These are phyloP conservation scores for Puccinia coronata DNA, from an alignment of 1,284 basidiomycete genomes.

Conservation along the genomic window DNA sequence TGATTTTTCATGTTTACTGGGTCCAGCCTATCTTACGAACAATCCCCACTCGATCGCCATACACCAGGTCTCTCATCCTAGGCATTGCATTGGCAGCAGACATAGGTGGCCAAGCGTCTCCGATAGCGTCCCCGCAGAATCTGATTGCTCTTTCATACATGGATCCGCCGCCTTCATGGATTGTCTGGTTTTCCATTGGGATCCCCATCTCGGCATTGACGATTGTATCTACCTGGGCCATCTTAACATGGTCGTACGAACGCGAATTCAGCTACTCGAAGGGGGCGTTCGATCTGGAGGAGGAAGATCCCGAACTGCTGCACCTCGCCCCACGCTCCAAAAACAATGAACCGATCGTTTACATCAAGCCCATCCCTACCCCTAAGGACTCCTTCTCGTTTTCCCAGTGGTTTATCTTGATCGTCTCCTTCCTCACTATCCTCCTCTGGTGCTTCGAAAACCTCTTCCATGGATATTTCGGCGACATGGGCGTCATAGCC, in stretches of 20 bases:
- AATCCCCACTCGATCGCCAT: constrained; percentile 80
- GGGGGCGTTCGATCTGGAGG: constrained; percentile 63
- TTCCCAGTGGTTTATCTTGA: constrained; percentile 87
- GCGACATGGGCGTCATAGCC: constrained; percentile 97
- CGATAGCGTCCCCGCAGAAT: constrained; percentile 90
- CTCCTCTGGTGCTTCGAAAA: constrained; percentile 87
- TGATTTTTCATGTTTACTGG: constrained; percentile 2
- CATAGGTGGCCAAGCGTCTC: constrained; percentile 79
- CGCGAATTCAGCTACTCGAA: constrained; percentile 63
- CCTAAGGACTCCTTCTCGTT: constrained; percentile 75
- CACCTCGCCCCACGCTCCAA: constrained; percentile 22
- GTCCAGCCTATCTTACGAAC: constrained; percentile 85
- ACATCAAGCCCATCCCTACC: constrained; percentile 64
- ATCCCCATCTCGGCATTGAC: constrained; percentile 85
- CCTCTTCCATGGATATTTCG: constrained; percentile 73
- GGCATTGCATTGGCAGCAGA: constrained; percentile 96
- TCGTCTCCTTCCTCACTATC: constrained; percentile 84
- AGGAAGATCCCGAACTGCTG: constrained; percentile 27
- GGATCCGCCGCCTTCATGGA: constrained; percentile 85
- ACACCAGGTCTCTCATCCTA: constrained; percentile 87
- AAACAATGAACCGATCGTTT: constrained; percentile 28
- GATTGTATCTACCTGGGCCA: constrained; percentile 84
- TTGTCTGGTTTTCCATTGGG: constrained; percentile 89
- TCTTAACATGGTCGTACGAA: constrained; percentile 83
- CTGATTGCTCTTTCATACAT: constrained; percentile 86